Percentiles rank a stretch among this genome's conserved stretches.
These are phyloP conservation scores for Colletotrichum sansevieriae DNA, from an alignment of 2,329 filamentous ascomycete species.

Conservation along the genomic window DNA sequence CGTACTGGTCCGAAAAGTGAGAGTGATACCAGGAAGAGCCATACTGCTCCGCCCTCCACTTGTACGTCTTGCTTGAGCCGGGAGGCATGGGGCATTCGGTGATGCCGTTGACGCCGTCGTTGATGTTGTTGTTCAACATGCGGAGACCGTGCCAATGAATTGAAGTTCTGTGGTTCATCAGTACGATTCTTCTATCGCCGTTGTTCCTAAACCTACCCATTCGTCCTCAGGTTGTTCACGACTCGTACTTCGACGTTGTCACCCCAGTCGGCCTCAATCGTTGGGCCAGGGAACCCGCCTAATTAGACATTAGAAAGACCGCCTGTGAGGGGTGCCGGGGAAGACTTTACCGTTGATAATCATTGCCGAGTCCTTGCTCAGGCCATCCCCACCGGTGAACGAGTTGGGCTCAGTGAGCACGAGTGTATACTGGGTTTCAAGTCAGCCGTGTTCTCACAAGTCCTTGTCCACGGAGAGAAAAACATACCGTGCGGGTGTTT, in stretches of 20 bases:
- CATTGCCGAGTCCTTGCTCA: slow-evolving; percentile 44
- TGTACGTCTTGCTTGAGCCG: slow-evolving; percentile 51
- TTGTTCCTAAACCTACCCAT: slow-evolving; percentile 48
- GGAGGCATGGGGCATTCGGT: slow-evolving; percentile 58
- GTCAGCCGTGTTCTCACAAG: not conserved
- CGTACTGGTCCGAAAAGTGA: slow-evolving; percentile 64
- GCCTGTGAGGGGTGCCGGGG: not conserved
- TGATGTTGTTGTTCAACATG: slow-evolving; percentile 58
- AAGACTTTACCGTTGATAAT: slow-evolving; percentile 43
- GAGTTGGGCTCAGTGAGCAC: slow-evolving; percentile 40
- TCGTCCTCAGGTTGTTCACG: slow-evolving; percentile 71
- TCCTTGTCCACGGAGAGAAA: not conserved
- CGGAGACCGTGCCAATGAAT: slow-evolving; percentile 65
- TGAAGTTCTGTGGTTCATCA: slow-evolving; percentile 49
- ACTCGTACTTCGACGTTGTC: slow-evolving; percentile 70
- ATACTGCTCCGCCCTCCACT: slow-evolving; percentile 55
- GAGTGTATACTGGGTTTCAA: slow-evolving; percentile 34
- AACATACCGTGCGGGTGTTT: slow-evolving; percentile 36
- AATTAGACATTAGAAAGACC: not conserved
- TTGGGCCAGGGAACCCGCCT: slow-evolving; percentile 53
- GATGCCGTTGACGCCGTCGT: slow-evolving; percentile 61
- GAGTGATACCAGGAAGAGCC: slow-evolving; percentile 60
- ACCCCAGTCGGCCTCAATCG: slow-evolving; percentile 66
- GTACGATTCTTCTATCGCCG: not conserved
- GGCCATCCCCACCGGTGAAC: slow-evolving; percentile 41